Evolutionary conservation across 176 grass and related monocot species (phyloP).

Genomic region (Avena sativa): DNA sequence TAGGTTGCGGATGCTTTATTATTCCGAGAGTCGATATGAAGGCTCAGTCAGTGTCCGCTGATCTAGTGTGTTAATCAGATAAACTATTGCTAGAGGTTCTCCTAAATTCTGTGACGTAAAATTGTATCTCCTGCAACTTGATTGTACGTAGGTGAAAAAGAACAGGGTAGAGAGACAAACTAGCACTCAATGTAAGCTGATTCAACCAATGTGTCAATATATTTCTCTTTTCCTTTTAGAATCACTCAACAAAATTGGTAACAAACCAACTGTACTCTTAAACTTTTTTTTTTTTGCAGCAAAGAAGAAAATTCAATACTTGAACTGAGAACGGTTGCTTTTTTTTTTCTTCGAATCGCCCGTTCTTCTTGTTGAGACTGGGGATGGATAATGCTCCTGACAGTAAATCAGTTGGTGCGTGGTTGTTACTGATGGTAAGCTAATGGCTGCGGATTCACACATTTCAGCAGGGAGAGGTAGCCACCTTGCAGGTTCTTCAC

Average conservation of each 20-base stretch:
- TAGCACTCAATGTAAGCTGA: neutral
- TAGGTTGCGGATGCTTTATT: no score
- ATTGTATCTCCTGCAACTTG: no score
- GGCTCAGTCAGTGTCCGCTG: no score
- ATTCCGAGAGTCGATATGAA: no score
- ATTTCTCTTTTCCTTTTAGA: neutral
- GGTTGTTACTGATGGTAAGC: neutral
- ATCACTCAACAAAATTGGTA: neutral
- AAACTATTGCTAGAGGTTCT: no score
- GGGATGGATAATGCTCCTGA: neutral
- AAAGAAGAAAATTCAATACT: neutral
- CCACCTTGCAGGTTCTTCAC: conserved; percentile 44
- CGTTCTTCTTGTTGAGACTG: neutral
- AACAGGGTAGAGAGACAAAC: neutral
- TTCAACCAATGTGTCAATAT: neutral
- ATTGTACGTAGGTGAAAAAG: no score
- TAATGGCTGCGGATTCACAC: neutral
- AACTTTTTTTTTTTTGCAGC: neutral
- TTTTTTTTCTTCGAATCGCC: no score
- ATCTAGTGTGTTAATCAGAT: no score
- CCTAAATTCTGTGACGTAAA: no score
- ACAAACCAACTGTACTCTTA: neutral
- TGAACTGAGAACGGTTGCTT: no score
- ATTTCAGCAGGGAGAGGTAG: conserved; percentile 44
- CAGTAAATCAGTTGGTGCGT: neutral